These are phyloP conservation scores for Aureobasidium musti DNA, from an alignment of 2,329 filamentous ascomycete species.

Conservation along the genomic window DNA sequence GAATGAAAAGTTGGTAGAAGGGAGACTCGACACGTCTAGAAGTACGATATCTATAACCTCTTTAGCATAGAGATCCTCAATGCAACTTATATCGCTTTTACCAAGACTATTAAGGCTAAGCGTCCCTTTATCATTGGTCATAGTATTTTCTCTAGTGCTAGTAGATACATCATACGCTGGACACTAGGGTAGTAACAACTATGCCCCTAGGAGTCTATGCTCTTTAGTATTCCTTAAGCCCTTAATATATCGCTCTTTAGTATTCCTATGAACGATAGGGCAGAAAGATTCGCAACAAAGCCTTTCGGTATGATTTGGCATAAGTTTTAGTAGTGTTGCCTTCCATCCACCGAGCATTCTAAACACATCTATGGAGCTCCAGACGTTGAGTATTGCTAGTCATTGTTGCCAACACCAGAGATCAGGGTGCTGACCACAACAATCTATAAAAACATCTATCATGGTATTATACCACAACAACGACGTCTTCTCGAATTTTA, in stretches of 20 bases:
- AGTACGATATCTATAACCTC: conserved; percentile 84
- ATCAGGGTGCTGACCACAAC: not conserved
- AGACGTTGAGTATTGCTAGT: too few species aligned
- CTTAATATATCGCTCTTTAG: conserved; percentile 73
- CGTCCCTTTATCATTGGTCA: conserved; percentile 83
- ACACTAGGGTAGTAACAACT: conserved; percentile 76
- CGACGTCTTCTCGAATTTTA: not conserved
- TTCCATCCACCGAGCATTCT: not conserved
- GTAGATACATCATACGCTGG: conserved; percentile 74
- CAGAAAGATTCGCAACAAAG: too few species aligned
- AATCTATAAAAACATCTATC: not conserved
- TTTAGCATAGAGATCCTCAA: conserved; percentile 66
- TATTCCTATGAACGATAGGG: conserved; percentile 47
- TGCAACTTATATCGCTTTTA: conserved; percentile 72
- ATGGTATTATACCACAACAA: not conserved
- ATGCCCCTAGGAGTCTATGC: conserved; percentile 71
- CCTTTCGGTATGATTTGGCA: too few species aligned
- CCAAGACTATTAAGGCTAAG: conserved; percentile 63
- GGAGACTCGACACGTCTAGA: too few species aligned
- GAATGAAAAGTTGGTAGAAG: too few species aligned
- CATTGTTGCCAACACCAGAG: too few species aligned
- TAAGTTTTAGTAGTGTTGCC: not conserved
- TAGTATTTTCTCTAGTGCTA: conserved; percentile 76
- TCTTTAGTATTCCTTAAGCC: conserved; percentile 74
- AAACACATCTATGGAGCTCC: too few species aligned